Percentiles rank a stretch among this genome's conserved stretches.
Evolutionary conservation across 148 eudicot species (phyloP).

Genomic region (Polygonum aviculare): DNA sequence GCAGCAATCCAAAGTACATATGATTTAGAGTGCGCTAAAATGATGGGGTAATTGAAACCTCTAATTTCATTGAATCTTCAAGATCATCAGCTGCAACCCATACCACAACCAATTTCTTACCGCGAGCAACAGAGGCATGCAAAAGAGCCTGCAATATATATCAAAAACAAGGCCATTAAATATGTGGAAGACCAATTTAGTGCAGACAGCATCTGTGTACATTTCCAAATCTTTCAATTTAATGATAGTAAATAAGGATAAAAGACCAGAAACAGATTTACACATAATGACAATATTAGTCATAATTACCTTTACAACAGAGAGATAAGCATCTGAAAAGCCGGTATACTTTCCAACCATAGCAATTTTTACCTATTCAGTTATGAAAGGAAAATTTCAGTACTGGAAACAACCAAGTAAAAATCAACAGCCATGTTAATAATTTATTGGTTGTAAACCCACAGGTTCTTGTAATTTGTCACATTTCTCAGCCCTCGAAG

Average conservation of each 20-base stretch:
- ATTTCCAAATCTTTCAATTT: no score
- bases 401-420: background rate
- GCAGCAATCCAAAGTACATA: conserved; percentile 2
- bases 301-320: conserved; percentile 64
- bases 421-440: conserved; percentile 8
- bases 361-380: conserved; percentile 76
- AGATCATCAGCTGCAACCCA: conserved; percentile 96
- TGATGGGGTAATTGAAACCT: conserved; percentile 38
- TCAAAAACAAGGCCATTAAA: background rate
- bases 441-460: conserved; percentile 17
- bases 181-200: background rate
- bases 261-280: background rate
- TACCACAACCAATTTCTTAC: conserved; percentile 57
- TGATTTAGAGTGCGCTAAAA: background rate
- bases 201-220: background rate
- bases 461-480: conserved; percentile 65
- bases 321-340: conserved; percentile 88
- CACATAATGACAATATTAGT: background rate
- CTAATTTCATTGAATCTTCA: conserved; percentile 64
- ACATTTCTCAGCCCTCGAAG: conserved; percentile 57
- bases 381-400: conserved; percentile 6
- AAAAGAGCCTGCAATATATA: conserved; percentile 59
- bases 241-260: background rate
- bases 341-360: conserved; percentile 99
- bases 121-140: conserved; percentile 88